Evolutionary conservation across 2,329 filamentous ascomycete genomes (phyloP), one percentile per base, ranked within the genome.

Genomic region (Taxawa tesnikishii): DNA sequence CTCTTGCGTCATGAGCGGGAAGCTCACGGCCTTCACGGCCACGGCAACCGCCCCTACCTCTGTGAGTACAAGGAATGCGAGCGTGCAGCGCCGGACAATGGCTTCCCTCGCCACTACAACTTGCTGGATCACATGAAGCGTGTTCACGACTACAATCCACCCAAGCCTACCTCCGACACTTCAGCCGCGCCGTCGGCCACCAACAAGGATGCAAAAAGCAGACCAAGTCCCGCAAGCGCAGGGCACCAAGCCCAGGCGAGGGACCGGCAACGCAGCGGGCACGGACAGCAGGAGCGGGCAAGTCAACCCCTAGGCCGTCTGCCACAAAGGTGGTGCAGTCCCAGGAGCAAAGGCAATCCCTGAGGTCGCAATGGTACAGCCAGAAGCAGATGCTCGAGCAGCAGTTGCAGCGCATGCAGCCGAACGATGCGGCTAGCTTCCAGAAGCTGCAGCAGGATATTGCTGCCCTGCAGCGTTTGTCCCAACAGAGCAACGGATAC

Each of bases 101-200:
- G 88, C 46, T 96, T 96, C 52, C 88, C 87, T 23, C 79, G 88
- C 47, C 79, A 87, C 48, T 96, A 90, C 83, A 96, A 96, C 61
- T 72, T 94, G 33, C 78, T 81, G 57, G 88, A 96, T 61, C 88
- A 96, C 68, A 94, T 94, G 87, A 83, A 84, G 62, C 79, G 88
- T 40, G 87, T 94, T 6, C 88, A 96, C 48, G 70, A 73, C 43
- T 73, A 70, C 48, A 64, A 49, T 41, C 26, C 19, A 9, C 31
- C 37, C 12, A 48, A 50, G 15, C 45, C 45, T 16, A 37, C 31
- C 18, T 24, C 31, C 29, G 28, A 29, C 31, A 28, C 29, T 23
- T 23, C 19, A 23, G 19, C 19, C 8, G 19, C 19, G 19, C 19
- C 8, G 19, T n/a, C 19, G 8, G 8, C 19, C n/a, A n/a, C n/a